Percentiles rank a stretch among this genome's conserved stretches.
These are phyloP conservation scores for Xylariaceae sp. DNA, from an alignment of 2,329 filamentous ascomycete genomes.

Conservation along the genomic window DNA sequence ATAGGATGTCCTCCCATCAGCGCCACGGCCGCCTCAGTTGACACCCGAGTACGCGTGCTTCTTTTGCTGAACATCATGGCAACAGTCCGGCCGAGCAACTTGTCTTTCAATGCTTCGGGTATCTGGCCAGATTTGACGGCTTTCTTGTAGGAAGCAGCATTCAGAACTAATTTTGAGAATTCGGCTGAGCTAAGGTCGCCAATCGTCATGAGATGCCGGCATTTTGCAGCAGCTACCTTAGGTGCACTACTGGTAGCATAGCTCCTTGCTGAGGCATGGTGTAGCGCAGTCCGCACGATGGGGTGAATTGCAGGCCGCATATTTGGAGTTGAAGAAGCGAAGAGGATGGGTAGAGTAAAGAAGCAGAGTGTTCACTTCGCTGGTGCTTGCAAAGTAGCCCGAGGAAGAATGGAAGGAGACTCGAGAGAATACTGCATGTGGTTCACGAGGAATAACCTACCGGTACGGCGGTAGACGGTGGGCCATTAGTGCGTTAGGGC, in stretches of 20 bases:
- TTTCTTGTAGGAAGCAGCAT: slow-evolving; percentile 73
- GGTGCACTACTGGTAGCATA: slow-evolving; percentile 19
- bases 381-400: not conserved
- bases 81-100: slow-evolving; percentile 72
- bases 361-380: not conserved
- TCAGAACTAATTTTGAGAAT: slow-evolving; percentile 75
- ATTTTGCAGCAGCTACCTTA: too few species aligned
- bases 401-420: not conserved
- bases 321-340: slow-evolving; percentile 11
- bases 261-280: slow-evolving; percentile 44
- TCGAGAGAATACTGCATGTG: not conserved
- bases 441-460: too few species aligned
- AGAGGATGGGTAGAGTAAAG: not conserved
- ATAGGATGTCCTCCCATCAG: slow-evolving; percentile 88
- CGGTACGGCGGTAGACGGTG: too few species aligned
- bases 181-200: slow-evolving; percentile 77
- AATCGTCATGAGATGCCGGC: slow-evolving; percentile 89
- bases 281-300: slow-evolving; percentile 32
- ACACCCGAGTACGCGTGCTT: slow-evolving; percentile 87
- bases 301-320: slow-evolving; percentile 28
- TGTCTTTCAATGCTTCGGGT: slow-evolving; percentile 54
- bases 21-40: slow-evolving; percentile 86
- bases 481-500: too few species aligned
- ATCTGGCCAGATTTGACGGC: slow-evolving; percentile 66
- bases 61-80: slow-evolving; percentile 98